phyloP scores from a whole-genome alignment of 148 eudicot genomes.

The Nepenthes mirabilis region DNA sequence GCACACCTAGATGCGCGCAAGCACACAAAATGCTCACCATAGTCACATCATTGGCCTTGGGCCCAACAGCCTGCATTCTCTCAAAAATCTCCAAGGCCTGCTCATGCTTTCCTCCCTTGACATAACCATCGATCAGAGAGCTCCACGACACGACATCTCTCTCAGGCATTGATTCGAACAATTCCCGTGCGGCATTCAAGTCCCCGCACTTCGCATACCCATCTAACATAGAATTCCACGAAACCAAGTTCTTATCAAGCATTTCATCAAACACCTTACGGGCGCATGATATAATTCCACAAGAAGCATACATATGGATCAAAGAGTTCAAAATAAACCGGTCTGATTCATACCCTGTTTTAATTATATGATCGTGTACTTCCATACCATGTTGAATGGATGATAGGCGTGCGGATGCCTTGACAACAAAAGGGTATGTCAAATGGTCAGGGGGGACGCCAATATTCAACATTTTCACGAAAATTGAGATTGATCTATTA shows the following conservation, averaged over 20 bases:
- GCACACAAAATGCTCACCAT: conserved; percentile 88
- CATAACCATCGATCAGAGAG: conserved; percentile 76
- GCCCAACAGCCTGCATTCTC: conserved; percentile 39
- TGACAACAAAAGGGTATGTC: conserved; percentile 66
- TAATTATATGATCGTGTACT: conserved; percentile 28
- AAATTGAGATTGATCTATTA: conserved; percentile 22
- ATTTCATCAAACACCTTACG: conserved; percentile 73
- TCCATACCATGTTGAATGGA: conserved; percentile 25
- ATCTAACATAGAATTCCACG: conserved; percentile 76
- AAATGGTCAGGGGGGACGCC: conserved; percentile 48
- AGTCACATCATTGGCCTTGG: conserved; percentile 77
- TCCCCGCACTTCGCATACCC: conserved; percentile 75
- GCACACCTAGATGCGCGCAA: conserved; percentile 80
- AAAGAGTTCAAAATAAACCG: conserved; percentile 53
- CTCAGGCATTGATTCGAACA: conserved; percentile 58
- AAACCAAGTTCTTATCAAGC: conserved; percentile 38
- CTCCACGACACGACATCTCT: conserved; percentile 89
- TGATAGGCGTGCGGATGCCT: conserved; percentile 40
- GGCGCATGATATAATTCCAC: conserved; percentile 28
- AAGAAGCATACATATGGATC: conserved; percentile 59
- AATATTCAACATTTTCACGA: conserved; percentile 38
- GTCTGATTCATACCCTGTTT: conserved; percentile 47
- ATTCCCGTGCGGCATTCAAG: conserved; percentile 29
- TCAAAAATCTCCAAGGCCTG: conserved; percentile 58
- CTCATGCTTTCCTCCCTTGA: conserved; percentile 42